Base-by-base conservation (phyloP, 345 rosid genomes). In the Bruguiera gymnorhiza region DNA sequence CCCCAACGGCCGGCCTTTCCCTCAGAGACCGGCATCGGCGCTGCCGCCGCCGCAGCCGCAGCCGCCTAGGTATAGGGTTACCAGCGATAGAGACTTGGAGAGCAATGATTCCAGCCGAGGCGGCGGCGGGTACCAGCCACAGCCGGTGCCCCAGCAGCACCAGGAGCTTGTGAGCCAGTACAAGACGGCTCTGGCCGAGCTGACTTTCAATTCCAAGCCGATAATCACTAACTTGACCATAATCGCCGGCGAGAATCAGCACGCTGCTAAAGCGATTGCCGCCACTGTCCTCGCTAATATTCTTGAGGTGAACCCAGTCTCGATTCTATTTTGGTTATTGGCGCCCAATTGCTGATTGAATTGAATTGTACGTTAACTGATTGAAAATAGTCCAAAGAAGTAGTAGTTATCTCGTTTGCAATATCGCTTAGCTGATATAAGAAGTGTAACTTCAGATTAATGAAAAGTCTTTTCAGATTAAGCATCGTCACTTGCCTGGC, bases 151-250 rank as follows among this genome's bases (percentile, higher is more conserved):
- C 34, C 94, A 85, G 73, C 93, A 80, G 72, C 89, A 88, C 72
- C 85, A 82, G 77, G 99, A 96, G 90, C 90, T 96, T 18, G 88
- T 96, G 78, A 89, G 82, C 61, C 96, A 90, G 86, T 96, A 92
- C 79, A 86, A 82, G 82, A 81, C 90, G 6, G 99, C 99, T 8
- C 72, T 96, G 0, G 81, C 97, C 2, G 99, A 96, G 89, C 90
- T 96, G 69, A 92, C 97, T 16, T 89, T 96, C 78, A 96, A 96
- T 79, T 96, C 99, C 8, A 96, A 96, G 78, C 99, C 98, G 24
- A 96, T 96, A 53, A 96, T 96, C 26, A 92, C 99, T 51, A 96
- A 90, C 71, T 85, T 96, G 79, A 96, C 97, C 2, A 92, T 96
- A 71, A 96, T 96, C 37, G 99, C 98, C 1, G 99, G 98, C 36